Conservation (phyloP, 1,284 basidiomycete genomes). For the Trichosporon sp. region DNA sequence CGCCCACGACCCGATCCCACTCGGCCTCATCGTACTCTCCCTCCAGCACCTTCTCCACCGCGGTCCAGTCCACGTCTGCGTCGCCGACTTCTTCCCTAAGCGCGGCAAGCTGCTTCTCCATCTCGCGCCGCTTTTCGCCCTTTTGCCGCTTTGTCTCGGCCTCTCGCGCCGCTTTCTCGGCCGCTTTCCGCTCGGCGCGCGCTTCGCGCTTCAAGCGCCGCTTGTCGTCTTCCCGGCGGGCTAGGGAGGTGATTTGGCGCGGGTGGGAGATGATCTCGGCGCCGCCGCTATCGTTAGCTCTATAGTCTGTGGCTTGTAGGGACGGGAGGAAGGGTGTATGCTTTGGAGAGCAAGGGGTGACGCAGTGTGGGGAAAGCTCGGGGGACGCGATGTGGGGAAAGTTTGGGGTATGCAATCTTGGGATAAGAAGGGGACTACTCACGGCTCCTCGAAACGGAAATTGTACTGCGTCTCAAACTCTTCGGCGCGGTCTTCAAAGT, state of each 20-base stretch:
- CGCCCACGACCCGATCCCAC: conserved; percentile 43
- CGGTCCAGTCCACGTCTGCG: conserved; percentile 54
- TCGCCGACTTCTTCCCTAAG: conserved; percentile 56
- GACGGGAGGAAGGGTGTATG: no score
- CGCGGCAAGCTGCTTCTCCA: conserved; percentile 65
- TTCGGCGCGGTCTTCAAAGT: conserved; percentile 68
- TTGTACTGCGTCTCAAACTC: conserved; percentile 81
- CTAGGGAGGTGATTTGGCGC: conserved; percentile 62
- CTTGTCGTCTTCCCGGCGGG: conserved; percentile 69
- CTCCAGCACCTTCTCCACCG: conserved; percentile 42
- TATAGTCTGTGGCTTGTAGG: no score
- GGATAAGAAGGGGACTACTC: no score
- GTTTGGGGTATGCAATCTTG: no score
- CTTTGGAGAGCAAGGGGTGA: no score
- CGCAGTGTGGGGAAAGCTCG: no score
- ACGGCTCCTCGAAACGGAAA: conserved; percentile 90
- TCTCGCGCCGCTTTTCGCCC: conserved; percentile 74
- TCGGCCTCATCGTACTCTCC: conserved; percentile 46
- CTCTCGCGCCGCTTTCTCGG: conserved; percentile 64
- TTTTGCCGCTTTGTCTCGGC: conserved; percentile 77
- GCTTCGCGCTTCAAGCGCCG: conserved; percentile 75
- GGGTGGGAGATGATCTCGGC: conserved; percentile 66
- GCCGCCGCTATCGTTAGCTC: no score
- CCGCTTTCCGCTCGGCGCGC: conserved; percentile 68
- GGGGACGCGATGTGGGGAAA: no score